Conservation (phyloP, 2,329 filamentous ascomycete species). For the Diaporthe caulivora region DNA sequence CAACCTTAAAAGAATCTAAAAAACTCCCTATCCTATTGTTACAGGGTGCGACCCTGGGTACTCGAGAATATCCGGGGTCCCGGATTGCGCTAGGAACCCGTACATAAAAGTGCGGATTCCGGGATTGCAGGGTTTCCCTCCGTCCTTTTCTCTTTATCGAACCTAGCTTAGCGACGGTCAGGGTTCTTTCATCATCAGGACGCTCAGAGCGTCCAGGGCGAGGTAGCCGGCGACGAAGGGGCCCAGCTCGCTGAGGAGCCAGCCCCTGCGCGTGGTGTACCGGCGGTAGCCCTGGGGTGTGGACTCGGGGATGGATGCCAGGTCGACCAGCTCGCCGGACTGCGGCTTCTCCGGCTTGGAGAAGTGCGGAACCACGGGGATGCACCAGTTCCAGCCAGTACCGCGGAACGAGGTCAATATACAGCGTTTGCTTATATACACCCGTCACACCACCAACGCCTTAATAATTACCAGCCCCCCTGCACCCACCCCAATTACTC, state of each 20-base stretch:
- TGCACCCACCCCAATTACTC: too few species aligned
- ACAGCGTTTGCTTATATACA: too few species aligned
- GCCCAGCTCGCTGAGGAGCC: slow-evolving; percentile 59
- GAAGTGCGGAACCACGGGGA: slow-evolving; percentile 60
- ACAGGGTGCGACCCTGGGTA: too few species aligned
- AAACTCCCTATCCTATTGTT: not conserved
- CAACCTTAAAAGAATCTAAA: not conserved
- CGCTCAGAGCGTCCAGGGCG: slow-evolving; percentile 76
- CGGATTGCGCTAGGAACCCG: too few species aligned
- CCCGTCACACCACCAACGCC: too few species aligned
- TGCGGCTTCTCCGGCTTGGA: slow-evolving; percentile 56
- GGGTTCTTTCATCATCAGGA: slow-evolving; percentile 79
- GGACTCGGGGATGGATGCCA: slow-evolving; percentile 55
- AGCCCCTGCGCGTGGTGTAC: slow-evolving; percentile 55
- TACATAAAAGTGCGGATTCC: too few species aligned
- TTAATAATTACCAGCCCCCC: too few species aligned
- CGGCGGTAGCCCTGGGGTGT: slow-evolving; percentile 62
- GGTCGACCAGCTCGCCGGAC: slow-evolving; percentile 53
- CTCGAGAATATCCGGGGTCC: too few species aligned
- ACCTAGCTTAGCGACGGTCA: too few species aligned
- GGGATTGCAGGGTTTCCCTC: too few species aligned
- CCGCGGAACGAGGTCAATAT: slow-evolving; percentile 66
- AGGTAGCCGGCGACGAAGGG: slow-evolving; percentile 71
- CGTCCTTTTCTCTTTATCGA: too few species aligned
- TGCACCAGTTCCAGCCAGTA: slow-evolving; percentile 70